Evolutionary conservation across 1,139 yeast species (phyloP).

Genomic region (Pichia sp.): DNA sequence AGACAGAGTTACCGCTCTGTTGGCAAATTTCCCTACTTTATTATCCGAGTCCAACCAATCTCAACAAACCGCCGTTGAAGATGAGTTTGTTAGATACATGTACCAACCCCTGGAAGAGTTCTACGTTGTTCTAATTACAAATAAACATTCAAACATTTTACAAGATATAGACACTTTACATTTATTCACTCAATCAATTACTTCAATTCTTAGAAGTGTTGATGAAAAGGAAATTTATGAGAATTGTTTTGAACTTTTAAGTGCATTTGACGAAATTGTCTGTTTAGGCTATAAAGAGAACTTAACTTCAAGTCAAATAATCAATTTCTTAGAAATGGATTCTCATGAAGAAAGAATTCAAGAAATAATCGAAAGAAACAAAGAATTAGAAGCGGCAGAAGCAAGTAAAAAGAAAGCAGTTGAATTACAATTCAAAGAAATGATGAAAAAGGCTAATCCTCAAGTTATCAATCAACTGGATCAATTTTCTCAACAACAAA

Average conservation of each 20-base stretch:
- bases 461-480: slow-evolving; percentile 9
- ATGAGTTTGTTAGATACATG: slow-evolving; percentile 85
- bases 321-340: slow-evolving; percentile 93
- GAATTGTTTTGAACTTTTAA: slow-evolving; percentile 79
- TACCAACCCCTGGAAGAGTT: slow-evolving; percentile 95
- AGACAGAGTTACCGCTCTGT: slow-evolving; percentile 79
- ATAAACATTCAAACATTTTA: slow-evolving; percentile 83
- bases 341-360: slow-evolving; percentile 98
- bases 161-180: slow-evolving; percentile 94
- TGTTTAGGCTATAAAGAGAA: slow-evolving; percentile 88
- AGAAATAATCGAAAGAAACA: slow-evolving; percentile 94
- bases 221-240: slow-evolving; percentile 83
- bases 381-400: slow-evolving; percentile 94
- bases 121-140: slow-evolving; percentile 86
- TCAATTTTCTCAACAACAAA: slow-evolving; percentile 13
- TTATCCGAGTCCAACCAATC: slow-evolving; percentile 60
- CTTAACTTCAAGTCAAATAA: slow-evolving; percentile 73
- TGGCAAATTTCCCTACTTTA: slow-evolving; percentile 81
- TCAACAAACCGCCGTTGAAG: slow-evolving; percentile 94
- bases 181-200: slow-evolving; percentile 74
- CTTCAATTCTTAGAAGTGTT: slow-evolving; percentile 62
- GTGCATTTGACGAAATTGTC: slow-evolving; percentile 92
- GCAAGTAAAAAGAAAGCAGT: slow-evolving; percentile 95
- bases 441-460: slow-evolving; percentile 53
- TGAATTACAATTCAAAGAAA: slow-evolving; percentile 86